Evolutionary conservation across 2,329 filamentous ascomycete species (phyloP).

Genomic region (Fusarium sp.): DNA sequence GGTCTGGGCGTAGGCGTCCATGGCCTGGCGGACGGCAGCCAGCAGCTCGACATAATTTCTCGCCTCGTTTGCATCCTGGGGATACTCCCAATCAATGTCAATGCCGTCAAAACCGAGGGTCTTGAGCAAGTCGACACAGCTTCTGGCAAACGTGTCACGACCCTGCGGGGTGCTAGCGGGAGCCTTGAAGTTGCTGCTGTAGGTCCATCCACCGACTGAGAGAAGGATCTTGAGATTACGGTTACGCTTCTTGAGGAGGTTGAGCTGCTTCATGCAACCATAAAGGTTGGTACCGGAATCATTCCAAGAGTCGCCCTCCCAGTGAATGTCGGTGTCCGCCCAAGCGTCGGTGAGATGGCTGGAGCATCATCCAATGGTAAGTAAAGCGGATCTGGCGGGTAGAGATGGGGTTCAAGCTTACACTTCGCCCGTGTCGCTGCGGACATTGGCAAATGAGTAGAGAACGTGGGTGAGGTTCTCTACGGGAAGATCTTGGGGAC

Average conservation of each 20-base stretch:
- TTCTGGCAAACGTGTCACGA: conserved; percentile 77
- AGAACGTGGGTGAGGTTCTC: conserved; percentile 89
- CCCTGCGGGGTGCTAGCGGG: conserved; percentile 79
- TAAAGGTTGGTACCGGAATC: conserved; percentile 84
- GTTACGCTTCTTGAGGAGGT: conserved; percentile 83
- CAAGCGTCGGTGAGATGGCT: conserved; percentile 69
- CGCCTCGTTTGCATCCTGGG: conserved; percentile 65
- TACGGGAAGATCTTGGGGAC: conserved; percentile 84
- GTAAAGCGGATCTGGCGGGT: not conserved
- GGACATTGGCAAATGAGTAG: conserved; percentile 91
- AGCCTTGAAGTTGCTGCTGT: conserved; percentile 83
- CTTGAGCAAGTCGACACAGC: conserved; percentile 80
- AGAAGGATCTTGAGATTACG: conserved; percentile 87
- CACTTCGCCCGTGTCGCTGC: conserved; percentile 83
- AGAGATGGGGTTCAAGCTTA: conserved; percentile 50
- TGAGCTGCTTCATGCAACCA: conserved; percentile 89
- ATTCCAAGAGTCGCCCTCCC: conserved; percentile 76
- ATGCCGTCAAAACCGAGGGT: conserved; percentile 82
- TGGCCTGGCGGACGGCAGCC: conserved; percentile 63
- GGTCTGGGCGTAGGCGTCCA: conserved; percentile 67
- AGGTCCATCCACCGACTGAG: conserved; percentile 93
- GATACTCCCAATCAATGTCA: conserved; percentile 78
- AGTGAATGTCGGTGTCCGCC: conserved; percentile 80
- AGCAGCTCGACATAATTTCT: conserved; percentile 70
- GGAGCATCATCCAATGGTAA: conserved; percentile 10